A percentile compares a stretch with the other conserved stretches of the same genome.
These are phyloP conservation scores for Tilletiopsis washingtonensis DNA, from an alignment of 1,284 basidiomycete species.

Conservation along the genomic window DNA sequence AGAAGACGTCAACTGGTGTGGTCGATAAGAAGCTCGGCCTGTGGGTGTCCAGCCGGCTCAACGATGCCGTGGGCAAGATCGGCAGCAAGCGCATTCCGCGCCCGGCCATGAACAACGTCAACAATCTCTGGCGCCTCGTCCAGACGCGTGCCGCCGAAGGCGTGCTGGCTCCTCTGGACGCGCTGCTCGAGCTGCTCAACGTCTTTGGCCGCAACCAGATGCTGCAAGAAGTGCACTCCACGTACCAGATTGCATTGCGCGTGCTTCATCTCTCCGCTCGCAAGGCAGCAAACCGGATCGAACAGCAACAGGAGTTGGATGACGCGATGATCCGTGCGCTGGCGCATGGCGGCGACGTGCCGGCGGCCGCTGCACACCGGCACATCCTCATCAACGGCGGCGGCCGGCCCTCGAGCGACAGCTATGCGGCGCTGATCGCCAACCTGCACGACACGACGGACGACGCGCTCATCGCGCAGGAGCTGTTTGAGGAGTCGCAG, in stretches of 20 bases:
- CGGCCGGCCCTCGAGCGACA: constrained; percentile 26
- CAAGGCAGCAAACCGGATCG: too few species aligned
- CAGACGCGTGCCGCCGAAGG: too few species aligned
- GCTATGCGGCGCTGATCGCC: constrained; percentile 43
- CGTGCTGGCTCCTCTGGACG: too few species aligned
- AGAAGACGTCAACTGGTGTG: too few species aligned
- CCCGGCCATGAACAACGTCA: too few species aligned
- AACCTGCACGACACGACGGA: constrained; percentile 45
- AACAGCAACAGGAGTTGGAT: constrained; percentile 48
- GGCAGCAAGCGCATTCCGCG: too few species aligned
- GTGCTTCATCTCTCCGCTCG: too few species aligned
- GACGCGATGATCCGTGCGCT: constrained; percentile 41
- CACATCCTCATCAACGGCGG: constrained; percentile 39
- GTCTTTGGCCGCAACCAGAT: constrained; percentile 25
- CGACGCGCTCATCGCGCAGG: constrained; percentile 42
- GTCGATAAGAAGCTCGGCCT: too few species aligned
- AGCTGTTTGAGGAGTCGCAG: constrained; percentile 44
- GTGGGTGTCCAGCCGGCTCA: too few species aligned
- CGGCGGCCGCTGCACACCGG: constrained; percentile 30
- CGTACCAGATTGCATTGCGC: too few species aligned
- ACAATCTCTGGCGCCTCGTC: too few species aligned
- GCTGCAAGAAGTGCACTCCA: constrained; percentile 36
- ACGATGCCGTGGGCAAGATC: too few species aligned
- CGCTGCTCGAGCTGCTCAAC: constrained; percentile 18
- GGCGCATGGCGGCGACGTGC: constrained; percentile 33